Evolutionary conservation across 495 filamentous ascomycete genomes (phyloP), one percentile per base, ranked within the genome.

Genomic region (Aspergillus cristatus): DNA sequence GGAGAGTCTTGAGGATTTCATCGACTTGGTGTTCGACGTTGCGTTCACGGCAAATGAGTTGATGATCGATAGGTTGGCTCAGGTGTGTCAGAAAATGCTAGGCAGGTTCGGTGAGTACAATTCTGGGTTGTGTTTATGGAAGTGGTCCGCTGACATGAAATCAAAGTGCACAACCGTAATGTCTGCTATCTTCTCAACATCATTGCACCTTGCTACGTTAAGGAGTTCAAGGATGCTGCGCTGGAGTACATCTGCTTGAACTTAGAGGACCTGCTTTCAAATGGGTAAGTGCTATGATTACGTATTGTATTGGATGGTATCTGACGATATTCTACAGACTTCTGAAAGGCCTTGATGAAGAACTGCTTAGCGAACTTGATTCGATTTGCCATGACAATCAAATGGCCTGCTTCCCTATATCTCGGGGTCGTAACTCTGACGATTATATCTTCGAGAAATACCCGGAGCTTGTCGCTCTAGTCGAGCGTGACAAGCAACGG

Each of bases 211-310:
- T 90, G 80, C 54, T 83, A 77, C 4, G 76, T 94, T 18, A 79
- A 72, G 0, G 79, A 84, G 39, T 94, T 98, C 57, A 95, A 94
- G 56, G 74, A 95, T 51, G 82, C 81, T 25, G 82, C 81, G 2
- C 56, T 97, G 42, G 85, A 95, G 59, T 97, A 96, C 56, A 75
- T 95, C 18, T 96, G 87, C 46, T 60, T 94, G 25, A 89, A 93
- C 49, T 66, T 96, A 26, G 90, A 96, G 51, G 77, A 76, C 3
- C 81, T 96, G 71, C 76, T 98, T 28, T 81, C 93, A 50, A 93
- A 94, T 44, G 81, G 84, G 70, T 80, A 69, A 50, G n/a, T 59
- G 8, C 14, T 18, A 22, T 16, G 5, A 32, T 20, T n/a, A 14
- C 26, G 22, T 31, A 17, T 31, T 17, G 10, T 17, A 14, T 40